A percentile compares a stretch with the other conserved stretches of the same genome.
Evolutionary conservation across 805 yeast genomes (phyloP).

Genomic region (Kazachstania kunashirensis): DNA sequence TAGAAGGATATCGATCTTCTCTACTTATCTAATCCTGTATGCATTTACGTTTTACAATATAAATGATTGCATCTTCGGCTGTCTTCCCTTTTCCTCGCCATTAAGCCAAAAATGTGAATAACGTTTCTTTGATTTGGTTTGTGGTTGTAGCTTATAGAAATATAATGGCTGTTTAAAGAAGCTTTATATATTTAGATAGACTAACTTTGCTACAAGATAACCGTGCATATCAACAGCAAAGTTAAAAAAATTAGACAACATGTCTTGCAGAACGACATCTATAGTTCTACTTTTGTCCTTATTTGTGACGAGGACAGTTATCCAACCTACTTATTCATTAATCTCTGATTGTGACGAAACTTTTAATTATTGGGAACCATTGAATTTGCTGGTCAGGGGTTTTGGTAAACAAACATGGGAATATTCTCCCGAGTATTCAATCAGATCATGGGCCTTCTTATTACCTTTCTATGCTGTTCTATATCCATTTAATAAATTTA

Average conservation of each 20-base stretch:
- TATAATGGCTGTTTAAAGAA: too few species aligned
- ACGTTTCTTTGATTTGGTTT: too few species aligned
- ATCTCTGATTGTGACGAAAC: slow-evolving; percentile 90
- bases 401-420: slow-evolving; percentile 97
- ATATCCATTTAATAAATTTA: slow-evolving; percentile 20
- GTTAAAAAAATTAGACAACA: not conserved
- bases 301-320: slow-evolving; percentile 26
- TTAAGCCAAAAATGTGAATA: too few species aligned
- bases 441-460: slow-evolving; percentile 76
- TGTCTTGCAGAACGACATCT: slow-evolving; percentile 1
- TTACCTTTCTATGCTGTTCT: slow-evolving; percentile 33
- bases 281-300: slow-evolving; percentile 15
- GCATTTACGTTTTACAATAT: too few species aligned
- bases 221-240: too few species aligned
- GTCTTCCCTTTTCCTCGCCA: too few species aligned
- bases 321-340: slow-evolving; percentile 41
- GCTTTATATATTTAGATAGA: too few species aligned
- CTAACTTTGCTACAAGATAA: too few species aligned
- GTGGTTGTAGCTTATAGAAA: too few species aligned
- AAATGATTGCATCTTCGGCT: too few species aligned
- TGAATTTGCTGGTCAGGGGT: slow-evolving; percentile 64
- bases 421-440: slow-evolving; percentile 81
- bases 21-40: too few species aligned
- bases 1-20: too few species aligned
- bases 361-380: slow-evolving; percentile 91